These are phyloP conservation scores for Chrysochromulina parva DNA, from an alignment of 78 protist genomes.

Conservation along the genomic window DNA sequence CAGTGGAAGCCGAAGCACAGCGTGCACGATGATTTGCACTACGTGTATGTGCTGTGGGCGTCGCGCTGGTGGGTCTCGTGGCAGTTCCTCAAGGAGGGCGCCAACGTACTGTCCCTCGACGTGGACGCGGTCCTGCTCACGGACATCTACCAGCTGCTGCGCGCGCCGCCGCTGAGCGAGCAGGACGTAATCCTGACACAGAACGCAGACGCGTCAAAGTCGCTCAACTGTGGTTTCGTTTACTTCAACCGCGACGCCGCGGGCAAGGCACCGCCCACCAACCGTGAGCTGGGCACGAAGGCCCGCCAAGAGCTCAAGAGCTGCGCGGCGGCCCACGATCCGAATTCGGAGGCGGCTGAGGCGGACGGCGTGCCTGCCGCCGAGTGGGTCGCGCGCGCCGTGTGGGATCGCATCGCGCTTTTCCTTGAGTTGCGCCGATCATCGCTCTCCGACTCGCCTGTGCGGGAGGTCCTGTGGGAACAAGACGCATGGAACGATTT, in stretches of 20 bases:
- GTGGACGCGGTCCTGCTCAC: not conserved
- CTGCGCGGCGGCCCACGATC: not conserved
- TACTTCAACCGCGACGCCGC: constrained; percentile 15
- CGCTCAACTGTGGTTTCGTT: constrained; percentile 15
- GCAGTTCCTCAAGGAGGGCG: not conserved
- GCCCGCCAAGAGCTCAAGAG: too few species aligned
- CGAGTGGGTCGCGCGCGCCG: not conserved
- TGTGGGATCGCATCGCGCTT: not conserved
- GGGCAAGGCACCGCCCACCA: not conserved
- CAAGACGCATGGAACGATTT: constrained; percentile 4
- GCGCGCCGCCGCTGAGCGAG: not conserved
- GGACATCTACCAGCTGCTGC: constrained; percentile 14
- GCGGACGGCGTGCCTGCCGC: not conserved
- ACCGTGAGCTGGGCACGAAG: too few species aligned
- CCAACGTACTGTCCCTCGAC: constrained; percentile 3
- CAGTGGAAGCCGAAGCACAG: too few species aligned
- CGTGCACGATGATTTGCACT: too few species aligned
- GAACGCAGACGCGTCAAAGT: not conserved
- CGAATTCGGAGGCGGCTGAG: too few species aligned
- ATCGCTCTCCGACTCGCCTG: not conserved
- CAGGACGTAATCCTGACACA: not conserved
- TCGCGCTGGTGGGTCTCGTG: too few species aligned
- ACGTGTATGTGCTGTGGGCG: too few species aligned
- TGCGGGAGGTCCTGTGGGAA: constrained; percentile 20
- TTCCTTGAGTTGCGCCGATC: not conserved